Evolutionary conservation across 1,139 yeast genomes (phyloP).

Genomic region (Geotrichum fermentans): DNA sequence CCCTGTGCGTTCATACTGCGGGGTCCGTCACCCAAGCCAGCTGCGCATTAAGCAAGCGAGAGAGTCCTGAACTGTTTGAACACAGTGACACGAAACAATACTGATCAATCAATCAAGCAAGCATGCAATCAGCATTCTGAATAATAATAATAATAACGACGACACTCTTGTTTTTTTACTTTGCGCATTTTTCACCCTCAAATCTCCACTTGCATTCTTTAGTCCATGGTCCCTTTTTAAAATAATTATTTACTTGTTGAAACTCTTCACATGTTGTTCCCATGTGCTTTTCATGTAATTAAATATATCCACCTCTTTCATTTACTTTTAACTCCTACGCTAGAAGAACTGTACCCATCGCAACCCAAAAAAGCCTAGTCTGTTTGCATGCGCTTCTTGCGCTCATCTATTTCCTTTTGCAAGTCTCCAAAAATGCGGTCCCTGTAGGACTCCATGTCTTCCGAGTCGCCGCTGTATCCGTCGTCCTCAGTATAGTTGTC

Average conservation of each 20-base stretch:
- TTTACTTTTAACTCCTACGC: neutral
- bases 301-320: too few relatives aligned
- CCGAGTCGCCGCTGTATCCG: conserved; percentile 23
- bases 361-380: neutral
- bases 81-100: neutral
- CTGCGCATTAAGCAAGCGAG: neutral
- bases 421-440: conserved; percentile 29
- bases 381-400: conserved; percentile 12
- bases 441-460: conserved; percentile 30
- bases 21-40: conserved; percentile 11
- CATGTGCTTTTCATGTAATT: too few relatives aligned
- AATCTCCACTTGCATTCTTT: too few relatives aligned
- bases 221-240: too few relatives aligned
- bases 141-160: too few relatives aligned
- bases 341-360: neutral
- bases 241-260: too few relatives aligned
- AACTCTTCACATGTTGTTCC: too few relatives aligned
- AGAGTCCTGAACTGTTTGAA: neutral
- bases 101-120: too few relatives aligned
- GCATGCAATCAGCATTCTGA: too few relatives aligned
- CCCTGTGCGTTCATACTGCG: neutral
- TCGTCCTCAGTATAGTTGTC: neutral
- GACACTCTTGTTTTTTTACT: too few relatives aligned
- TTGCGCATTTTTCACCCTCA: too few relatives aligned
- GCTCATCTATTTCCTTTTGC: conserved; percentile 22